A percentile compares a stretch with the other conserved stretches of the same genome.
These are phyloP conservation scores for Calonectria ilicicola DNA, from an alignment of 2,329 filamentous ascomycete genomes.

Conservation along the genomic window DNA sequence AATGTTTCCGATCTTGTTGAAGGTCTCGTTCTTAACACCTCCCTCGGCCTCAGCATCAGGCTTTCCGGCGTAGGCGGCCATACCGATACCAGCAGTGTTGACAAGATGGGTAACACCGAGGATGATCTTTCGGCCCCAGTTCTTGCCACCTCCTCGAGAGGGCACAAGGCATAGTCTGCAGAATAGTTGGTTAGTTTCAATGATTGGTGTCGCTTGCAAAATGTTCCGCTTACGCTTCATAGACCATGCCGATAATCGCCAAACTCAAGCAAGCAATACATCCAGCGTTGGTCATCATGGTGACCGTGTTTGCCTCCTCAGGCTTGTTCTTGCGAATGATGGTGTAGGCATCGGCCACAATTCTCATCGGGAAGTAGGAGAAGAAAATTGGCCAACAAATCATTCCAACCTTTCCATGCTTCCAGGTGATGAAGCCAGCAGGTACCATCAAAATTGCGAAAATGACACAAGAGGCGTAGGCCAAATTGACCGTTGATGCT, in stretches of 20 bases:
- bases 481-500: constrained; percentile 19
- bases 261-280: constrained; percentile 42
- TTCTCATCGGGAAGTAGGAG: constrained; percentile 37
- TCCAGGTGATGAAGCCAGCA: constrained; percentile 38
- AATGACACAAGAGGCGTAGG: constrained; percentile 38
- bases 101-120: constrained; percentile 16
- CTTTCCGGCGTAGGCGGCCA: constrained; percentile 25
- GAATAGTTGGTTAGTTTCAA: not conserved
- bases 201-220: not conserved
- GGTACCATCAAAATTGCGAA: constrained; percentile 34
- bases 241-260: constrained; percentile 42
- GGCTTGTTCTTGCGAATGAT: constrained; percentile 36
- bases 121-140: constrained; percentile 18
- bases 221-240: constrained; percentile 41
- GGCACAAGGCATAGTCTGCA: constrained; percentile 1
- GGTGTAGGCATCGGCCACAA: constrained; percentile 41
- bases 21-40: not conserved
- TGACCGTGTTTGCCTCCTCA: constrained; percentile 34
- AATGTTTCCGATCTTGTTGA: constrained; percentile 20
- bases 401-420: constrained; percentile 45
- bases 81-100: constrained; percentile 24
- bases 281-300: constrained; percentile 43
- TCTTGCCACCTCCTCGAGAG: constrained; percentile 1
- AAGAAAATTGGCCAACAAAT: constrained; percentile 46
- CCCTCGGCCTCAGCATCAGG: not conserved